Percentiles rank a stretch among this genome's conserved stretches.
Conservation (phyloP, 2,329 filamentous ascomycete species). For the Fusarium longipes region DNA sequence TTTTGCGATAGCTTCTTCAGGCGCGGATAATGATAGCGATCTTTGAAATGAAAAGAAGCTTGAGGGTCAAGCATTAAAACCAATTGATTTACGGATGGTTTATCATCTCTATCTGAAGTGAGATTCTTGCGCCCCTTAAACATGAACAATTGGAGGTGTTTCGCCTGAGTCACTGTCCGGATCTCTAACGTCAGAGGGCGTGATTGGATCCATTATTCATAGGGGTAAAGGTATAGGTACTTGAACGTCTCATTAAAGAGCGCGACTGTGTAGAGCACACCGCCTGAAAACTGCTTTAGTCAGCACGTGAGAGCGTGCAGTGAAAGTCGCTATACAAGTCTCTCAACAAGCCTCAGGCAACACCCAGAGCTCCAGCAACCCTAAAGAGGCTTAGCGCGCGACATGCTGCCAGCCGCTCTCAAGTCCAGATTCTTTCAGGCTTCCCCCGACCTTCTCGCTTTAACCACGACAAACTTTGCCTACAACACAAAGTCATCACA, state of each 20-base stretch:
- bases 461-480: slow-evolving; percentile 59
- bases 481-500: slow-evolving; percentile 56
- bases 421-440: slow-evolving; percentile 59
- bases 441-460: slow-evolving; percentile 54
- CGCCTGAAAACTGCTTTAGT: slow-evolving; percentile 27
- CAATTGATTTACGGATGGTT: background rate
- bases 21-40: background rate
- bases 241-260: slow-evolving; percentile 8
- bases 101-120: background rate
- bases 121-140: background rate
- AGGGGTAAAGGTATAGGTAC: slow-evolving; percentile 35
- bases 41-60: background rate
- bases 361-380: slow-evolving; percentile 29
- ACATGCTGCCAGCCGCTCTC: slow-evolving; percentile 52
- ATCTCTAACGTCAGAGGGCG: slow-evolving; percentile 30
- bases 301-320: slow-evolving; percentile 37
- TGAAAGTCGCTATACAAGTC: slow-evolving; percentile 29
- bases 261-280: slow-evolving; percentile 1
- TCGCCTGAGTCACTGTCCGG: slow-evolving; percentile 44
- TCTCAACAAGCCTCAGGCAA: slow-evolving; percentile 42
- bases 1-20: background rate
- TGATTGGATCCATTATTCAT: slow-evolving; percentile 13
- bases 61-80: background rate
- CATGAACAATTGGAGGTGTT: slow-evolving; percentile 37
- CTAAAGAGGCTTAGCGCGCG: slow-evolving; percentile 38